Evolutionary conservation across 768 basidiomycete species (phyloP), one percentile per base, ranked within the genome.

Genomic region (Mycena kentingensis): DNA sequence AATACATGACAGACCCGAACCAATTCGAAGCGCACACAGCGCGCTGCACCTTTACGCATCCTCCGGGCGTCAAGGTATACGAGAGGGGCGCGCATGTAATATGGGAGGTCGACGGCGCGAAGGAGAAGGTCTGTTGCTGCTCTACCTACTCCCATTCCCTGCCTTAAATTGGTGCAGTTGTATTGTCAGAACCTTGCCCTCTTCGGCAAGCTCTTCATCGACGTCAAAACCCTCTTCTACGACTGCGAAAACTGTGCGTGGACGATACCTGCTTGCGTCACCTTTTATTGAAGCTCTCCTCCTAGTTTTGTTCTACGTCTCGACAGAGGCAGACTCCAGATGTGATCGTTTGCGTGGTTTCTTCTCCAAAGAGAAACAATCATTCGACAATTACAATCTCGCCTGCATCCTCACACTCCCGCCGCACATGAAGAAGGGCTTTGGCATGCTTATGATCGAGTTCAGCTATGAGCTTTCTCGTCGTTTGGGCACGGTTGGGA

Each of bases 161-260:
- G 5, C 11, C 31, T 25, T 18, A 34, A 6, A 32, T 51, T 48
- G 24, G 43, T 46, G 3, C 65, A 98, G 96, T 78, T 98, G 5
- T 98, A 95, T 65, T 98, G 95, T 68, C 96, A 98, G 68, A 96
- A 96, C 64, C 74, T 99, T 26, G 89, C 93, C 16, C 77, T 98
- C 6, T 98, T 98, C 64, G 96, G 95, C 26, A 98, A 98, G 70
- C 77, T 98, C n/a, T 98, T 99, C 68, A 98, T 98, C 63, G 97
- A 98, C 63, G 88, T 95, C 57, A 99, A 99, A 72, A 96, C 95
- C 11, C 72, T 95, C 15, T 95, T 91, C 70, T 96, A 93, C 63
- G 92, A 95, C 63, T 85, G 83, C 53, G 89, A 92, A 60, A 90
- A 88, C 61, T 91, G 92, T 90, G 58, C 55, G 88, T 62, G 3